A percentile compares a stretch with the other conserved stretches of the same genome.
These are phyloP conservation scores for Brassica hybrid DNA, from an alignment of 441 rosid genomes.

Conservation along the genomic window DNA sequence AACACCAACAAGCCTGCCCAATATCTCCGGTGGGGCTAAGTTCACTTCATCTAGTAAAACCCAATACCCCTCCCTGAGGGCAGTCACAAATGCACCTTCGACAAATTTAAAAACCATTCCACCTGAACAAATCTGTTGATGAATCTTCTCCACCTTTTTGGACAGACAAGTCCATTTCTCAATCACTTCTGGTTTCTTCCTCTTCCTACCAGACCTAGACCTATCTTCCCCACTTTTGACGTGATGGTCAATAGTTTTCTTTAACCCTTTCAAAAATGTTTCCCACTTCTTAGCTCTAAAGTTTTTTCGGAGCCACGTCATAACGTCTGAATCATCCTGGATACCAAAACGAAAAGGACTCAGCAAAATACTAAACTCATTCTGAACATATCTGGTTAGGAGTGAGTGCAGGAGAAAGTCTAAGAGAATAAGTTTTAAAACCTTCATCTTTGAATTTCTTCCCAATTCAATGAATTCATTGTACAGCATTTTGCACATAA, in stretches of 20 bases:
- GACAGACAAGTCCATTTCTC: constrained; percentile 66
- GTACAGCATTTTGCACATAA: constrained; percentile 71
- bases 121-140: constrained; percentile 64
- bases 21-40: constrained; percentile 95
- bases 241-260: constrained; percentile 49
- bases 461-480: constrained; percentile 77
- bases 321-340: constrained; percentile 58
- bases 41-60: constrained; percentile 98
- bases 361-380: constrained; percentile 24
- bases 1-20: constrained; percentile 91
- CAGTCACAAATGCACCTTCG: constrained; percentile 94
- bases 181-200: constrained; percentile 64
- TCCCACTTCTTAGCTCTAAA: constrained; percentile 70
- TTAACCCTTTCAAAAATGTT: constrained; percentile 56
- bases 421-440: constrained; percentile 23
- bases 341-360: constrained; percentile 43
- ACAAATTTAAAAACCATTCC: constrained; percentile 96
- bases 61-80: constrained; percentile 95
- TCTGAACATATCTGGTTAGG: constrained; percentile 21
- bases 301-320: constrained; percentile 54
- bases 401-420: constrained; percentile 48
- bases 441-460: constrained; percentile 54
- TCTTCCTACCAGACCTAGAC: constrained; percentile 62
- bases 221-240: constrained; percentile 40
- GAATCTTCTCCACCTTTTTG: constrained; percentile 60